Conservation (phyloP, 1,139 yeast species). For the Suhomyces maxii region DNA sequence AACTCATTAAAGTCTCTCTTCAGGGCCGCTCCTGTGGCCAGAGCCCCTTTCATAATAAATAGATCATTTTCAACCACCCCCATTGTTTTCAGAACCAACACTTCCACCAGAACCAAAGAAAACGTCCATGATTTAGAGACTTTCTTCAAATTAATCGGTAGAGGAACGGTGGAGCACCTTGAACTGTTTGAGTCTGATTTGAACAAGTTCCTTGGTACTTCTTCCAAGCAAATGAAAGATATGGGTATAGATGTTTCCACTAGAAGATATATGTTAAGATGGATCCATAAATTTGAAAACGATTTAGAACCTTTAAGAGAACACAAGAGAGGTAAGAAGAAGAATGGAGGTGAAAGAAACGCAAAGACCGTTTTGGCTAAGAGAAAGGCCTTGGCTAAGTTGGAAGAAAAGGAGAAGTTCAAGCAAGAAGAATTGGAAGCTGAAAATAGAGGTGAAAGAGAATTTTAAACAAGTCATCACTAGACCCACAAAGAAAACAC, state of each 20-base stretch:
- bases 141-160: slow-evolving; percentile 74
- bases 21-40: neutral
- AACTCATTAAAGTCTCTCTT: slow-evolving; percentile 3
- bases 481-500: too few relatives aligned
- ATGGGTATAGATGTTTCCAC: slow-evolving; percentile 77
- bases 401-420: slow-evolving; percentile 38
- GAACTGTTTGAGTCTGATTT: slow-evolving; percentile 75
- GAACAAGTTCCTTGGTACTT: slow-evolving; percentile 60
- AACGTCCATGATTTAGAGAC: slow-evolving; percentile 73
- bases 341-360: slow-evolving; percentile 88
- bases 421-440: slow-evolving; percentile 23
- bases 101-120: slow-evolving; percentile 46
- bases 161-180: slow-evolving; percentile 64
- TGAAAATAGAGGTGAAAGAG: slow-evolving; percentile 24
- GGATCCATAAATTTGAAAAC: slow-evolving; percentile 51
- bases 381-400: slow-evolving; percentile 60
- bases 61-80: slow-evolving; percentile 18
- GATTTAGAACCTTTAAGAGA: slow-evolving; percentile 60
- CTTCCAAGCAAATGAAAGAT: slow-evolving; percentile 61
- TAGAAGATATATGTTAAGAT: slow-evolving; percentile 62
- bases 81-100: slow-evolving; percentile 30
- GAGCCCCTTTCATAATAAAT: neutral
- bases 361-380: slow-evolving; percentile 69
- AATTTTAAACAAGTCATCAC: slow-evolving; percentile 11
- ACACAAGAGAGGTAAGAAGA: slow-evolving; percentile 68